Conservation (phyloP, 768 basidiomycete species). For the Gelatoporia subvermispora region DNA sequence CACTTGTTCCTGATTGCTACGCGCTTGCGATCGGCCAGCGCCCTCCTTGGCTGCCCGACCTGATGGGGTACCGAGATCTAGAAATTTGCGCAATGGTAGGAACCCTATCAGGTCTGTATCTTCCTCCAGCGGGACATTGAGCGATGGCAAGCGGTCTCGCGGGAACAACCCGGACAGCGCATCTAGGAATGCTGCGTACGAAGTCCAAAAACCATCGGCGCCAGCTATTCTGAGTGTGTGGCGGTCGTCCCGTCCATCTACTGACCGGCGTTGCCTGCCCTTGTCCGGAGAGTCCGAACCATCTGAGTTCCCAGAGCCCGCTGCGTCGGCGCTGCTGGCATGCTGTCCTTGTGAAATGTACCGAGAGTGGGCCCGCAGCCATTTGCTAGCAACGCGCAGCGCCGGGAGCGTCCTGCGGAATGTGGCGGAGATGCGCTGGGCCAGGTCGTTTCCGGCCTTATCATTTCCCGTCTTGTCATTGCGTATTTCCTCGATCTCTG, state of each 20-base stretch:
- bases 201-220: conserved; percentile 61
- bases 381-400: conserved; percentile 83
- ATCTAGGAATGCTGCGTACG: conserved; percentile 62
- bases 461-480: conserved; percentile 49
- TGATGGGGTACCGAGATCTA: conserved; percentile 33
- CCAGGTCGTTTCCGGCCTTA: conserved; percentile 53
- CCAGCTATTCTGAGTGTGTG: conserved; percentile 12
- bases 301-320: conserved; percentile 3
- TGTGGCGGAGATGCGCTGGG: conserved; percentile 78
- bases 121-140: conserved; percentile 73
- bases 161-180: conserved; percentile 69
- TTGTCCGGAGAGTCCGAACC: neutral
- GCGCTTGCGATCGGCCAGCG: neutral
- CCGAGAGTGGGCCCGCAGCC: conserved; percentile 74
- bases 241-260: conserved; percentile 8
- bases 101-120: conserved; percentile 89
- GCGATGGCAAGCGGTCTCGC: conserved; percentile 45
- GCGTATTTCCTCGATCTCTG: conserved; percentile 58
- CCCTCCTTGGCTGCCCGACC: conserved; percentile 5
- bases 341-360: conserved; percentile 49
- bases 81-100: conserved; percentile 65
- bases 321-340: conserved; percentile 6
- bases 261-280: conserved; percentile 5
- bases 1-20: conserved; percentile 29
- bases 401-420: conserved; percentile 85